Percentiles rank a stretch among this genome's conserved stretches.
Conservation (phyloP, 805 yeast species). For the Helenozyma rhizophorensis region DNA sequence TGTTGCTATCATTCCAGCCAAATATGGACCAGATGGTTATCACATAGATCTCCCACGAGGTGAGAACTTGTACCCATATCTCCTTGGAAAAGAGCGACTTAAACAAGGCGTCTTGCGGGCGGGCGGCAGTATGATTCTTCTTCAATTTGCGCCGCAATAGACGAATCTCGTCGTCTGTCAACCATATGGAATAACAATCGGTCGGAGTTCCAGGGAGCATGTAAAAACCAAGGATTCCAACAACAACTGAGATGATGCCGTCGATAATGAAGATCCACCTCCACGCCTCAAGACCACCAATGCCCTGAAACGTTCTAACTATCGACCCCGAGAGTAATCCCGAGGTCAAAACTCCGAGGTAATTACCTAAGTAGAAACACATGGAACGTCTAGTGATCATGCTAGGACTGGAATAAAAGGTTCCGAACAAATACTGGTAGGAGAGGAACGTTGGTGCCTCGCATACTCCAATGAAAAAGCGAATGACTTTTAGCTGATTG, state of each 20-base stretch:
- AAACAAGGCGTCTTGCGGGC: too few species aligned
- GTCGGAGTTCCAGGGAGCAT: slow-evolving; percentile 65
- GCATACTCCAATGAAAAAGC: slow-evolving; percentile 65
- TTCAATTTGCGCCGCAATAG: slow-evolving; percentile 21
- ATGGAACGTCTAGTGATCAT: slow-evolving; percentile 63
- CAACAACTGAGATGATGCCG: slow-evolving; percentile 53
- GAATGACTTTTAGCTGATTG: slow-evolving; percentile 50
- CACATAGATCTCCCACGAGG: too few species aligned
- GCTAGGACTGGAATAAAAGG: slow-evolving; percentile 25
- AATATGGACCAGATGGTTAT: too few species aligned
- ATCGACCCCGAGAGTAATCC: slow-evolving; percentile 61
- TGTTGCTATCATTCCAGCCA: too few species aligned
- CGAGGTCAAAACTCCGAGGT: slow-evolving; percentile 56
- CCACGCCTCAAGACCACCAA: slow-evolving; percentile 58
- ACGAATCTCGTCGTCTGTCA: slow-evolving; percentile 54
- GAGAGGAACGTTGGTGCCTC: slow-evolving; percentile 55
- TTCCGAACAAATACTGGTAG: slow-evolving; percentile 44
- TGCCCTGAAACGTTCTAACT: slow-evolving; percentile 43
- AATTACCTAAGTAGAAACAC: slow-evolving; percentile 58
- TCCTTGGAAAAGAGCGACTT: too few species aligned
- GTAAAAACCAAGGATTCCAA: slow-evolving; percentile 54
- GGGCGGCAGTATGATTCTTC: slow-evolving; percentile 17
- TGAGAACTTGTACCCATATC: too few species aligned
- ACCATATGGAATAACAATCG: slow-evolving; percentile 45
- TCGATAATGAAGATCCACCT: slow-evolving; percentile 71